A percentile compares a stretch with the other conserved stretches of the same genome.
phyloP scores from a whole-genome alignment of 129 eudicot species.

The Arctium minus region DNA sequence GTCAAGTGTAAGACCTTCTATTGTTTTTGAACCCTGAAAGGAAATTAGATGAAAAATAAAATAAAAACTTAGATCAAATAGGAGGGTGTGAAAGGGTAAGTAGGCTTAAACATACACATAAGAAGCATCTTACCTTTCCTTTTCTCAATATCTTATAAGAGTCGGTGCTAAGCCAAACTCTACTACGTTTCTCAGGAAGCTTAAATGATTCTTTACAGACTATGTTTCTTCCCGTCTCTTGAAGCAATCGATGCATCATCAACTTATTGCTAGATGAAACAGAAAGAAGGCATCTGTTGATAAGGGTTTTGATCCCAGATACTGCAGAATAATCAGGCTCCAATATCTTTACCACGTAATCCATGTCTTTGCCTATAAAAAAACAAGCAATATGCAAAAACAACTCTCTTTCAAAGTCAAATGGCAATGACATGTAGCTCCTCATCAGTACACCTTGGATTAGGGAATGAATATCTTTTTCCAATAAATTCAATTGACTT shows the following conservation, averaged over 20 bases:
- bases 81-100: neutral
- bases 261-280: constrained; percentile 12
- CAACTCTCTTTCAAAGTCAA: constrained; percentile 3
- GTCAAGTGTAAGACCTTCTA: constrained; percentile 21
- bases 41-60: neutral
- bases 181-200: constrained; percentile 4
- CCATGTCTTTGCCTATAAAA: neutral
- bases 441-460: too few relatives aligned
- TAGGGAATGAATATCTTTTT: neutral
- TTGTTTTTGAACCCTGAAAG: constrained; percentile 1
- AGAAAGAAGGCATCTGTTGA: constrained; percentile 2
- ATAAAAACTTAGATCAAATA: neutral
- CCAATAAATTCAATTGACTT: neutral
- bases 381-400: constrained; percentile 38
- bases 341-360: too few relatives aligned
- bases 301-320: constrained; percentile 1
- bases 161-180: constrained; percentile 19
- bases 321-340: constrained; percentile 3
- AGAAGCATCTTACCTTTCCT: neutral
- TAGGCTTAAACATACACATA: neutral
- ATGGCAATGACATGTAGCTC: constrained; percentile 1
- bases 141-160: neutral
- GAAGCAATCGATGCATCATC: constrained; percentile 28
- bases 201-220: constrained; percentile 10
- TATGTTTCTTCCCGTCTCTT: constrained; percentile 19